These are phyloP conservation scores for Corylus avellana DNA, from an alignment of 306 rosid genomes.

Conservation along the genomic window DNA sequence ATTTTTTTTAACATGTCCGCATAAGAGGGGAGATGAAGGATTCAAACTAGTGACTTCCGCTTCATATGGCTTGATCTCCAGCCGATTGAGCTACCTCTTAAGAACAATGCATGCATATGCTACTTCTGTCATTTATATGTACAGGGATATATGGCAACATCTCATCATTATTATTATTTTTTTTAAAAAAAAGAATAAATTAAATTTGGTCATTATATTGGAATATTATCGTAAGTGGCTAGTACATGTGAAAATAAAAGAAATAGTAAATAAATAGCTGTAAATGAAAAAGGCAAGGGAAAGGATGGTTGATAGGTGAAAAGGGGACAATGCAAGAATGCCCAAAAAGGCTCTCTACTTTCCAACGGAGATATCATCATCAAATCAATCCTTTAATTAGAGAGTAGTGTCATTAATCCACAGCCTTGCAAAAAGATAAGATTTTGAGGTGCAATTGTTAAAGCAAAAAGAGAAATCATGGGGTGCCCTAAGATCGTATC, in stretches of 20 bases:
- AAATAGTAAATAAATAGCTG: not conserved
- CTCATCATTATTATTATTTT: no score
- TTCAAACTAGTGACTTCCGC: no score
- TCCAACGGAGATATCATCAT: slow-evolving; percentile 23
- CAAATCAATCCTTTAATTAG: slow-evolving; percentile 19
- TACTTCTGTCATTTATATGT: no score
- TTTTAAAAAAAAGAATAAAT: no score
- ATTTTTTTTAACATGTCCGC: no score
- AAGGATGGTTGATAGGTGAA: slow-evolving; percentile 28
- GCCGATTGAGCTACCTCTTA: no score
- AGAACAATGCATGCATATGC: no score
- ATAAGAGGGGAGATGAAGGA: no score
- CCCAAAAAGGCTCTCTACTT: slow-evolving; percentile 22
- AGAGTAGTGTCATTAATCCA: not conserved
- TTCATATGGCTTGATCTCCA: no score
- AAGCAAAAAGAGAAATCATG: not conserved
- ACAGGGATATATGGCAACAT: no score
- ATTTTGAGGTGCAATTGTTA: not conserved
- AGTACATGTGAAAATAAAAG: not conserved
- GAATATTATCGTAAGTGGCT: not conserved
- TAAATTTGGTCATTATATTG: not conserved
- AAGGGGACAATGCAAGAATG: slow-evolving; percentile 40
- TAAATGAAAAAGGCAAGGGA: slow-evolving; percentile 21
- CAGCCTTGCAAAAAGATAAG: not conserved
- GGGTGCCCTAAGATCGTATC: no score